Evolutionary conservation across 2,329 filamentous ascomycete genomes (phyloP), one percentile per base, ranked within the genome.

Genomic region (Xylariaceae sp.): DNA sequence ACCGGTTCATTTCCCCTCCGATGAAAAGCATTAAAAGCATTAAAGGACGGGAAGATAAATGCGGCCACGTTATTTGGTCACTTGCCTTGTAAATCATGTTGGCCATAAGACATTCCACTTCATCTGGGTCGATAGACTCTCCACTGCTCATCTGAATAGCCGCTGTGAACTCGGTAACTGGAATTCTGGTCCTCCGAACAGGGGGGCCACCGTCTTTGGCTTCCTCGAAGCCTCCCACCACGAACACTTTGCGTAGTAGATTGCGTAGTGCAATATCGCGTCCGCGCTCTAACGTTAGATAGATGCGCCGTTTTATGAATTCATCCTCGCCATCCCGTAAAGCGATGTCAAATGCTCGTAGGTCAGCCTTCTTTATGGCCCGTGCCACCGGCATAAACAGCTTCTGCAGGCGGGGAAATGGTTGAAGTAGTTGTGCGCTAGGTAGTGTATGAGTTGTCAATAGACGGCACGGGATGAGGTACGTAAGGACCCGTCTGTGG

Each of bases 21-120:
- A 41, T 21, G 3, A 9, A 42, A 47, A 9, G n/a, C n/a, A n/a
- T n/a, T n/a, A n/a, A n/a, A n/a, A n/a, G n/a, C n/a, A n/a, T n/a
- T n/a, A n/a, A n/a, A n/a, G n/a, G n/a, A n/a, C n/a, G n/a, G n/a
- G n/a, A n/a, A n/a, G n/a, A 6, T 36, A 20, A 4, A 26, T 42
- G 26, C 20, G n/a, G n/a, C n/a, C n/a, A 29, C 20, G 8, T 44
- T 13, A 2, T 3, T 10, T 41, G 7, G 18, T 16, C 20, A 26
- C 74, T 62, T 73, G 96, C 93, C 85, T 97, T 99, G 79, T 97
- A 99, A 58, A 99, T 96, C 83, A 97, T 90, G 70, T 97, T 97
- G 23, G 94, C 91, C 66, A 99, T 70, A 64, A 97, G 76, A 71
- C 94, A 99, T 73, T 99, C 95, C 3, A 97, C 92, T 73, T 99